Evolutionary conservation across 2,329 filamentous ascomycete genomes (phyloP), one percentile per base, ranked within the genome.

Genomic region (Cyphellophora europaea): DNA sequence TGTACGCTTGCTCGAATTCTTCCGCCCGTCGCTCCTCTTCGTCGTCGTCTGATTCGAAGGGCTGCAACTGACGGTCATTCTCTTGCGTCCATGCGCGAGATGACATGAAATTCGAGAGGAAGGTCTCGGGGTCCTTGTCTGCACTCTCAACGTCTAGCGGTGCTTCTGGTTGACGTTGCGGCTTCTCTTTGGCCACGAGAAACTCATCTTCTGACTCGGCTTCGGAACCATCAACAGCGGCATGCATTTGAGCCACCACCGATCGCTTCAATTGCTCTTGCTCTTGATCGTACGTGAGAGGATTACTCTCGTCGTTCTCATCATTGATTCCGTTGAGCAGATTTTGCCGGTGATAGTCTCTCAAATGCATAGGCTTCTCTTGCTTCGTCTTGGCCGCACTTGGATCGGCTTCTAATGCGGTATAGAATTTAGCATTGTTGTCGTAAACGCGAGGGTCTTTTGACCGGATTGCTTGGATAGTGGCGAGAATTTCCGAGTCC

Each of bases 401-500:
- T 12, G 18, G 42, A 5, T 46, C 45, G 14, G 57, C 55, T 3
- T 72, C 69, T 15, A 74, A 71, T 4, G 82, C 74, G 37, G 74
- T 63, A 61, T 88, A 95, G 63, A 96, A 96, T 12, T 72, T 86
- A 45, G 71, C 71, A 19, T 79, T 71, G 42, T 77, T 72, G 58
- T 96, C 83, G 66, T 95, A 95, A 33, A 98, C 78, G 34, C 83
- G 72, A 17, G 91, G 91, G 52, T 98, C 91, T 57, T 93, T 96
- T 52, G 74, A 81, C 49, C 80, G 79, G 53, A 98, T 88, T 27
- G 91, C 91, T 44, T 84, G 71, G 14, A 98, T 69, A 1, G 88
- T 94, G 15, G 81, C 86, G 30, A 80, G 79, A 48, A 96, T 93
- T 53, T 95, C 79, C 11, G 78, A 74, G 56, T 98, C 91, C 28